phyloP scores from a whole-genome alignment of 164 flowering plant genomes.

The Vitis riparia region DNA sequence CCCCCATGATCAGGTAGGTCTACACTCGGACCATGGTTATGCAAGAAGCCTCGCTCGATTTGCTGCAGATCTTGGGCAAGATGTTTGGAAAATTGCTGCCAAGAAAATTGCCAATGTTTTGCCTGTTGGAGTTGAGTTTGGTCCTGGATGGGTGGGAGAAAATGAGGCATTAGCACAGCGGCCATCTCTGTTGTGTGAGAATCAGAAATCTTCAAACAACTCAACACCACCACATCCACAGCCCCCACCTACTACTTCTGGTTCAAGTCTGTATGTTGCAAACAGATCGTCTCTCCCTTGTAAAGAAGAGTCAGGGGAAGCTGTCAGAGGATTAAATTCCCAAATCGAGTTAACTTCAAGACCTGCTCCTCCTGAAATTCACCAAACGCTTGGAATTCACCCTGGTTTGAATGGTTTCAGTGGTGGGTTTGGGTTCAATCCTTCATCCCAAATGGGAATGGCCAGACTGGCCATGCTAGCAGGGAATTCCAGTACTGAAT shows the following conservation, averaged over 20 bases:
- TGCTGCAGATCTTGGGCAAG: conserved; percentile 84
- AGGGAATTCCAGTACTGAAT: conserved; percentile 14
- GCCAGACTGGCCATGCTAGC: conserved; percentile 9
- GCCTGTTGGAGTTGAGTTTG: conserved; percentile 57
- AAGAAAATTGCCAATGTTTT: conserved; percentile 57
- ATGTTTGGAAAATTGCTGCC: conserved; percentile 73
- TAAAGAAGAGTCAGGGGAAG: conserved; percentile 16
- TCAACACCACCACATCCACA: not conserved
- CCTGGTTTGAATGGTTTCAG: conserved; percentile 27
- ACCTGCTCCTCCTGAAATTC: conserved; percentile 5
- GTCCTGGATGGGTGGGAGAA: conserved; percentile 74
- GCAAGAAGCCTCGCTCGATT: conserved; percentile 82
- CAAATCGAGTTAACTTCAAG: conserved; percentile 21
- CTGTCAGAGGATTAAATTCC: conserved; percentile 21
- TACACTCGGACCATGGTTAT: conserved; percentile 61
- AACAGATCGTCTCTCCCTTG: conserved; percentile 18
- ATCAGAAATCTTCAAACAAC: conserved; percentile 2
- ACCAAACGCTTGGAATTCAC: conserved; percentile 1
- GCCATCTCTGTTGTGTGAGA: conserved; percentile 1
- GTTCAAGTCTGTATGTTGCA: conserved; percentile 14
- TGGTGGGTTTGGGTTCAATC: conserved; percentile 22
- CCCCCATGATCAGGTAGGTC: conserved; percentile 63
- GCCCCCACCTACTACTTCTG: conserved; percentile 15
- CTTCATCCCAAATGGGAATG: conserved; percentile 25
- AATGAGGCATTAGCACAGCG: conserved; percentile 21